Conservation (phyloP, 495 filamentous ascomycete genomes). For the Xylaria nigripes region DNA sequence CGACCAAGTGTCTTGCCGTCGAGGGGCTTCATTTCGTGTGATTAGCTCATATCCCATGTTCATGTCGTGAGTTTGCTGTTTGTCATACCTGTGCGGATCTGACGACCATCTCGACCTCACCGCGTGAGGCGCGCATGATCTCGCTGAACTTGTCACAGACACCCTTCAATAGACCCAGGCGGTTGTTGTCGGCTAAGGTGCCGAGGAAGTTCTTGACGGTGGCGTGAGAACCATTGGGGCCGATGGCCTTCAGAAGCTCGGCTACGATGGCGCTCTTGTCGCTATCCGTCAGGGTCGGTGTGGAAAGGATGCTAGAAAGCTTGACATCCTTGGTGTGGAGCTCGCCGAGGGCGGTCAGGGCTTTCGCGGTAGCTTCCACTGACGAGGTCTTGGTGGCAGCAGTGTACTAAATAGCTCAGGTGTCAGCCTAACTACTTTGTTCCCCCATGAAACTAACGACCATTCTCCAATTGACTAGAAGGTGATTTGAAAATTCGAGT, state of each 20-base stretch:
- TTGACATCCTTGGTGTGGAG: constrained; percentile 73
- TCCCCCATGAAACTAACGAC: background rate
- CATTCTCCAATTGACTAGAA: background rate
- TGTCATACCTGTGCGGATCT: constrained; percentile 75
- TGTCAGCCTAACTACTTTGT: constrained; percentile 19
- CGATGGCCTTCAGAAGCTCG: constrained; percentile 74
- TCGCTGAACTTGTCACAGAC: constrained; percentile 80
- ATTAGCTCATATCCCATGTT: constrained; percentile 9
- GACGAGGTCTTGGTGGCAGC: constrained; percentile 77
- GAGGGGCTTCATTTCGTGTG: constrained; percentile 57
- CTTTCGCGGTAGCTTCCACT: constrained; percentile 74
- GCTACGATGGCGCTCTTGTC: constrained; percentile 79
- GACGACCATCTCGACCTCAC: constrained; percentile 86
- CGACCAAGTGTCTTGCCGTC: constrained; percentile 76
- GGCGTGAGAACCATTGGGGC: constrained; percentile 59
- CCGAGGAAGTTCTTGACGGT: constrained; percentile 89
- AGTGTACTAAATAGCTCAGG: constrained; percentile 67
- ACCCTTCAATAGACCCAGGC: constrained; percentile 69
- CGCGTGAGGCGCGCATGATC: constrained; percentile 80
- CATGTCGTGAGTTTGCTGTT: background rate
- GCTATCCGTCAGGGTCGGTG: constrained; percentile 64
- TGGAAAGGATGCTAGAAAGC: constrained; percentile 62
- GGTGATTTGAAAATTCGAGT: background rate
- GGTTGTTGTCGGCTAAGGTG: constrained; percentile 91
- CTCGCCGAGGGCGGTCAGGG: constrained; percentile 59